Evolutionary conservation across 148 eudicot genomes (phyloP).

Genomic region (Mesembryanthemum crystallinum): DNA sequence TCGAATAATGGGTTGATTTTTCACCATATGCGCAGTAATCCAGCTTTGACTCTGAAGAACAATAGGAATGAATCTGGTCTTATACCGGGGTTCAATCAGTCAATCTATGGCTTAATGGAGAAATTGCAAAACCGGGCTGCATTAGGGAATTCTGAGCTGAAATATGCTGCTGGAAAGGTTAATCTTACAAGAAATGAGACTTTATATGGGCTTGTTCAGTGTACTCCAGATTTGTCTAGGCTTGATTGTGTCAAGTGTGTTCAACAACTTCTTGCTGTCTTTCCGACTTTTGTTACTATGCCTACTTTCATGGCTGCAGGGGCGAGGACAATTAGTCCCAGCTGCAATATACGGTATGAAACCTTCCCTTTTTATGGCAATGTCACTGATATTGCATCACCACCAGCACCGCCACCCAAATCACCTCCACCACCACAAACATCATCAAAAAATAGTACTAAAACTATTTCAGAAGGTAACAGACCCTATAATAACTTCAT

Average conservation of each 20-base stretch:
- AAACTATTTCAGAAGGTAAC: no score
- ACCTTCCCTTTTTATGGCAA: conserved; percentile 26
- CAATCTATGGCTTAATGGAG: neutral
- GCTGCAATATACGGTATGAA: conserved; percentile 35
- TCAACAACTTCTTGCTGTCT: neutral
- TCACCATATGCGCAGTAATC: neutral
- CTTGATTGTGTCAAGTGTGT: conserved; percentile 24
- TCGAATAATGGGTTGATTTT: conserved; percentile 4
- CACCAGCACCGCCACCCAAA: neutral
- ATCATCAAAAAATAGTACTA: no score
- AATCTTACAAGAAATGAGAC: conserved; percentile 8
- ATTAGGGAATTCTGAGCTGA: conserved; percentile 23
- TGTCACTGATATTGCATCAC: conserved; percentile 12
- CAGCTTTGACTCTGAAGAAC: neutral
- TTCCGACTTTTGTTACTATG: neutral
- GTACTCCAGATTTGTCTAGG: conserved; percentile 24
- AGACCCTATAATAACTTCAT: no score
- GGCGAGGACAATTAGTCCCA: conserved; percentile 25
- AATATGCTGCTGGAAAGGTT: conserved; percentile 28
- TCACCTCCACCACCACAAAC: no score
- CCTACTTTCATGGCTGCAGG: conserved; percentile 23
- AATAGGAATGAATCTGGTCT: neutral
- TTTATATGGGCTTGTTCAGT: conserved; percentile 31
- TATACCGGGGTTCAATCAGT: neutral
- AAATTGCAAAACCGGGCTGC: conserved; percentile 20